These are phyloP conservation scores for Plenodomus tracheiphilus DNA, from an alignment of 2,329 filamentous ascomycete species.

Conservation along the genomic window DNA sequence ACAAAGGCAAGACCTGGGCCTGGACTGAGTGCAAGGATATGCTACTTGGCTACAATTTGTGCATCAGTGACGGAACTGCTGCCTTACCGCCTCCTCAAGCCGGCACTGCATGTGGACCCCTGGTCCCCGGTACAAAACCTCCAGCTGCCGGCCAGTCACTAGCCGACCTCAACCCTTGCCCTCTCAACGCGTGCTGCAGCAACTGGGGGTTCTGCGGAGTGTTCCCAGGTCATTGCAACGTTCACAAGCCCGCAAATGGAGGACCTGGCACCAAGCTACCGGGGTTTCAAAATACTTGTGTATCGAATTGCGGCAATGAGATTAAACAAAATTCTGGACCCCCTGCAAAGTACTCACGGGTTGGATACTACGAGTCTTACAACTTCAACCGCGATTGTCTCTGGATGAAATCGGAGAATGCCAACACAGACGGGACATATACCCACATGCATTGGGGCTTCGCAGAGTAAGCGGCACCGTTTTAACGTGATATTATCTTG, in stretches of 20 bases:
- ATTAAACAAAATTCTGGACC: slow-evolving; percentile 10
- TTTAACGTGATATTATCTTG: too few species aligned
- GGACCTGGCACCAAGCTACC: slow-evolving; percentile 7
- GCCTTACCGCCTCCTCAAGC: slow-evolving; percentile 44
- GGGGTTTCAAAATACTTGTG: slow-evolving; percentile 10
- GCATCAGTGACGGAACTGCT: slow-evolving; percentile 45
- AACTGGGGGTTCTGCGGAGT: slow-evolving; percentile 28
- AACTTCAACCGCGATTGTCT: slow-evolving; percentile 10
- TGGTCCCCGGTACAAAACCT: slow-evolving; percentile 43
- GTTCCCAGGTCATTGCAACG: slow-evolving; percentile 47
- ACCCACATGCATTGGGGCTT: slow-evolving; percentile 13
- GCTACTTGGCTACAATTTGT: slow-evolving; percentile 39
- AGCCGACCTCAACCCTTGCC: slow-evolving; percentile 12
- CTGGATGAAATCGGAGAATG: slow-evolving; percentile 4
- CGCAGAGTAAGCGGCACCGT: background rate
- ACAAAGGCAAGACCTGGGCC: slow-evolving; percentile 49
- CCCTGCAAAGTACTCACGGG: slow-evolving; percentile 1
- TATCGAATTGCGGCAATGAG: slow-evolving; percentile 12
- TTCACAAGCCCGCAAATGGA: slow-evolving; percentile 1
- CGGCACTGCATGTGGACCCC: slow-evolving; percentile 53
- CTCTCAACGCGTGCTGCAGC: slow-evolving; percentile 14
- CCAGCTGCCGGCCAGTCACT: slow-evolving; percentile 12
- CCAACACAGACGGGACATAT: slow-evolving; percentile 8
- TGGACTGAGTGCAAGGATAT: slow-evolving; percentile 48
- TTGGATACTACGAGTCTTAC: slow-evolving; percentile 14